Conservation (phyloP, 495 filamentous ascomycete genomes). For the Daldinia caldariorum region DNA sequence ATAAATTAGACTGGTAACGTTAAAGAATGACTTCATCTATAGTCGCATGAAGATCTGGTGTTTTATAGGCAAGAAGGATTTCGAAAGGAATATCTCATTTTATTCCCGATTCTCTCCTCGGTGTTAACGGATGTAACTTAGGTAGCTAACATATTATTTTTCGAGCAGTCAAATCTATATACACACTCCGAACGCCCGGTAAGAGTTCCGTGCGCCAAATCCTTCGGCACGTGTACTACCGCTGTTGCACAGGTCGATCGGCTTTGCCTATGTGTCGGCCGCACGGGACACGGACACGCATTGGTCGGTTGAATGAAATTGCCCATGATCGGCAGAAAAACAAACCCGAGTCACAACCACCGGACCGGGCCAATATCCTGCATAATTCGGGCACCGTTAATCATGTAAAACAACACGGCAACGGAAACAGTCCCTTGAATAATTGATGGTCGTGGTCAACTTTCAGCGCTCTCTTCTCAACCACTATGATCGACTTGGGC, state of each 20-base stretch:
- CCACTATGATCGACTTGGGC: neutral
- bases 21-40: neutral
- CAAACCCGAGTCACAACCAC: neutral
- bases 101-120: neutral
- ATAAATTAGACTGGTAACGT: neutral
- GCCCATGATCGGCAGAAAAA: slow-evolving; percentile 1
- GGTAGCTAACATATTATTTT: slow-evolving; percentile 21
- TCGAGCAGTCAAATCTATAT: neutral
- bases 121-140: slow-evolving; percentile 9
- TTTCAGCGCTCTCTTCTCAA: neutral
- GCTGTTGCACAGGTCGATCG: slow-evolving; percentile 8
- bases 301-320: slow-evolving; percentile 1
- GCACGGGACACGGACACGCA: neutral
- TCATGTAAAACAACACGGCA: neutral
- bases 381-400: neutral
- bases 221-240: slow-evolving; percentile 13
- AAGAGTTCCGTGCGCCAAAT: slow-evolving; percentile 10
- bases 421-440: neutral
- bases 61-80: slow-evolving; percentile 21
- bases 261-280: neutral
- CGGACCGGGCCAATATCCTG: slow-evolving; percentile 6
- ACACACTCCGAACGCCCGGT: slow-evolving; percentile 1
- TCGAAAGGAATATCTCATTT: slow-evolving; percentile 7
- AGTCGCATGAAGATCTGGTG: neutral
- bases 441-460: neutral